Base-by-base conservation (phyloP, 2,329 filamentous ascomycete species). In the Ophiostoma sp. region DNA sequence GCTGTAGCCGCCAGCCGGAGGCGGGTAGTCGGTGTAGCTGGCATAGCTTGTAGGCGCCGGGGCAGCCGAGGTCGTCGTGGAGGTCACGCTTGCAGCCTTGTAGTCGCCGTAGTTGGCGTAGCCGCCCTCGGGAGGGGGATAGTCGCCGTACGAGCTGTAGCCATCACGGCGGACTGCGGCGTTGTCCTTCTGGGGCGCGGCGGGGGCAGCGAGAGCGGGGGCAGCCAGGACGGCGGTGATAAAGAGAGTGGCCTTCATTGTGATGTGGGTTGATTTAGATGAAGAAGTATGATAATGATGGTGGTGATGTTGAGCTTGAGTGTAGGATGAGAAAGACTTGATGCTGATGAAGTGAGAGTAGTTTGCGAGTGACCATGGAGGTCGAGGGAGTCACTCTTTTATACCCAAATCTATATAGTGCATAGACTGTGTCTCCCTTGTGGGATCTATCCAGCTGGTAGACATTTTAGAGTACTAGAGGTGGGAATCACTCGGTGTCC, bases 31-130 rank as follows among this genome's bases (percentile, higher is more conserved):
- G 66, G 62, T 60, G 52, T 74, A 73, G 39, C 31, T 68, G 64
- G 48, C 62, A 11, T 71, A 73, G 69, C 57, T 13, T 15, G 62
- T 66, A 13, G 69, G 54, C 33, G 15, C 66, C 68, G 65, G 33
- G 3, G 48, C 31, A 1, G 65, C 20, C 23, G n/a, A 33, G n/a
- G 65, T 23, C 11, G 20, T 41, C 4, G 27, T 65, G 23, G 68
- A 15, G 54, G 44, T 66, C 44, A 20, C 44, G 20, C 44, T 67
- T 11, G 27, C 41, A 15, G 20, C 17, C 41, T 67, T 67, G 68
- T 73, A 74, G 35, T 67, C 54, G 48, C 71, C 72, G 52, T 74
- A 73, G 23, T 15, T 57, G 66, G 33, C 60, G 27, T 70, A 72
- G 69, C 44, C 62, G 27, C 41, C 69, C n/a, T 36, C 31, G 4